Percentiles rank a stretch among this genome's conserved stretches.
Conservation (phyloP, 345 rosid genomes). For the Durio zibethinus region DNA sequence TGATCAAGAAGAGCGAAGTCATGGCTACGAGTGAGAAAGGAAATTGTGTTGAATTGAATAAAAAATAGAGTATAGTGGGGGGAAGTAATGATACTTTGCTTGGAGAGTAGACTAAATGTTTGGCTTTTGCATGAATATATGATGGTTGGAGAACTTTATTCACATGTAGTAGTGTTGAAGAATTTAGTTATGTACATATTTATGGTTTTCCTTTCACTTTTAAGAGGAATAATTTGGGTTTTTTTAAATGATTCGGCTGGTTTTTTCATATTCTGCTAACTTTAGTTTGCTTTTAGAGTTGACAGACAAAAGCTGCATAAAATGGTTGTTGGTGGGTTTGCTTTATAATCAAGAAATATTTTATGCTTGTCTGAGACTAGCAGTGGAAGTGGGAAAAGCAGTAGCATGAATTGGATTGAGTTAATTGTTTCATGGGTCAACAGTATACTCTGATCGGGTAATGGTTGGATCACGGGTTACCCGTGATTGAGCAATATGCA, state of each 20-base stretch:
- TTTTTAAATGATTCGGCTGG: background rate
- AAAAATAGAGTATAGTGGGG: background rate
- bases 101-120: constrained; percentile 16
- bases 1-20: constrained; percentile 15
- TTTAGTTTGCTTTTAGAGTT: constrained; percentile 10
- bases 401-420: too few species aligned
- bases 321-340: background rate
- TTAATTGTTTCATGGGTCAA: too few species aligned
- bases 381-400: background rate
- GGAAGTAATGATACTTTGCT: constrained; percentile 41
- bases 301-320: background rate
- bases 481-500: too few species aligned
- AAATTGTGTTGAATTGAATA: background rate
- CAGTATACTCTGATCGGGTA: too few species aligned
- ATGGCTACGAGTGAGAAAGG: constrained; percentile 8
- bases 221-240: background rate
- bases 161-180: constrained; percentile 5
- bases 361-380: background rate
- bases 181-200: background rate
- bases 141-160: constrained; percentile 2
- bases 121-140: background rate
- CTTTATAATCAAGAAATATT: constrained; percentile 4
- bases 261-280: background rate
- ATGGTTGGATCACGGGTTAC: too few species aligned
- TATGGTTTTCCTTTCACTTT: background rate